Base-by-base conservation (phyloP, 805 yeast species). In the Cyberlindnera sargentensis region DNA sequence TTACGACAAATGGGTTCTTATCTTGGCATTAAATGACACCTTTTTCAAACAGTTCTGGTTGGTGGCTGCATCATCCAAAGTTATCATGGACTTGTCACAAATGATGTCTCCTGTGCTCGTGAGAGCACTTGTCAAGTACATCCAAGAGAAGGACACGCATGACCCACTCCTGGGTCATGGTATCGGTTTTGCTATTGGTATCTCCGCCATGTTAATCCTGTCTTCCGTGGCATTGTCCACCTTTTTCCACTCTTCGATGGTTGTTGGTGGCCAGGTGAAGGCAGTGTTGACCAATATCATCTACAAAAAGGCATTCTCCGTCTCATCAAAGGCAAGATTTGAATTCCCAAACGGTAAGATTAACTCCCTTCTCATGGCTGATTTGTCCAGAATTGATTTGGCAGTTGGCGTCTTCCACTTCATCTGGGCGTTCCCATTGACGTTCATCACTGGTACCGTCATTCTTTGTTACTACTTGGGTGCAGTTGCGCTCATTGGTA, bases 281-380 rank as follows among this genome's bases (percentile, higher is more conserved):
- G 81, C 89, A 0, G 73, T 82, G 3, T 63, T 88, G 43, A 84
- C 87, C 4, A 82, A 84, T 47, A 80, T 83, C 6, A 68, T 86
- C 23, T 70, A 84, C 46, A 76, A 75, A 43, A 89, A 89, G 60
- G 73, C 90, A 9, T 76, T 86, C 51, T 67, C 59, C 43, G 66
- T 88, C 11, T 75, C 80, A 46, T 72, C 78, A 8, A 68, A 67
- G 39, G 75, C 90, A 3, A 73, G 73, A 42, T 73, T 74, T 49
- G 67, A 73, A 46, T 85, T 65, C 55, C 80, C 95, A 1, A 71
- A 78, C 26, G 82, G 91, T 36, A 78, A 75, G 47, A 73, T 89
- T 44, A 85, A 95, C 29, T 79, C 89, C 8, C 64, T 87, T 60
- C 75, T 88, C 60, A 85, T 93, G 48, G 80, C 95, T 3, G 96